Percentiles rank a stretch among this genome's conserved stretches.
phyloP scores from a whole-genome alignment of 768 basidiomycete genomes.

The Calocybe gangraenosa region DNA sequence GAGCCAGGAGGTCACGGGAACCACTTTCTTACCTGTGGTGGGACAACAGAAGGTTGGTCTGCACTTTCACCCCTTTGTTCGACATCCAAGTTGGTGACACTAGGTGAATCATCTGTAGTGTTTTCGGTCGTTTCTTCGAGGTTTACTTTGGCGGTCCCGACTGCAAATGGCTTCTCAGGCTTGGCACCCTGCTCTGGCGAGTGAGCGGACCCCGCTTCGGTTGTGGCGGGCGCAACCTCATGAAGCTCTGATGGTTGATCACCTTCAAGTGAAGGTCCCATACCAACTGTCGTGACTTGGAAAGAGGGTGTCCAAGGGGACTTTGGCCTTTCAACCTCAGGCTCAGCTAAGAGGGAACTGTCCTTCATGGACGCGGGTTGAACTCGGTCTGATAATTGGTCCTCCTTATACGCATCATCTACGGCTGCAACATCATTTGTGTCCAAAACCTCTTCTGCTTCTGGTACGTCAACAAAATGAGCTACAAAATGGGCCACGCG shows the following conservation, averaged over 20 bases:
- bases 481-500: too few relatives aligned
- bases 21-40: slow-evolving; percentile 11
- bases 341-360: slow-evolving; percentile 1
- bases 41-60: not conserved
- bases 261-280: slow-evolving; percentile 23
- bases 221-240: not conserved
- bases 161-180: not conserved
- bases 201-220: not conserved
- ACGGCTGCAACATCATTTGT: too few relatives aligned
- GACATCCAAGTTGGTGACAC: not conserved
- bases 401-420: too few relatives aligned
- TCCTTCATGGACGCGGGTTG: not conserved
- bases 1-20: not conserved
- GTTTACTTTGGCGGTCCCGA: not conserved
- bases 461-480: too few relatives aligned
- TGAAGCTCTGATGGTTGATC: slow-evolving; percentile 14
- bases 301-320: slow-evolving; percentile 53
- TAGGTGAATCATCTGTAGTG: not conserved
- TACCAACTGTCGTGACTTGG: slow-evolving; percentile 39
- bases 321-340: slow-evolving; percentile 37
- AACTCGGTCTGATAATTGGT: too few relatives aligned
- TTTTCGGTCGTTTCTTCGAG: not conserved
- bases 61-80: not conserved
- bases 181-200: not conserved
- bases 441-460: too few relatives aligned